phyloP scores from a whole-genome alignment of 257 asterid genomes.

The Nicotiana tabacum region DNA sequence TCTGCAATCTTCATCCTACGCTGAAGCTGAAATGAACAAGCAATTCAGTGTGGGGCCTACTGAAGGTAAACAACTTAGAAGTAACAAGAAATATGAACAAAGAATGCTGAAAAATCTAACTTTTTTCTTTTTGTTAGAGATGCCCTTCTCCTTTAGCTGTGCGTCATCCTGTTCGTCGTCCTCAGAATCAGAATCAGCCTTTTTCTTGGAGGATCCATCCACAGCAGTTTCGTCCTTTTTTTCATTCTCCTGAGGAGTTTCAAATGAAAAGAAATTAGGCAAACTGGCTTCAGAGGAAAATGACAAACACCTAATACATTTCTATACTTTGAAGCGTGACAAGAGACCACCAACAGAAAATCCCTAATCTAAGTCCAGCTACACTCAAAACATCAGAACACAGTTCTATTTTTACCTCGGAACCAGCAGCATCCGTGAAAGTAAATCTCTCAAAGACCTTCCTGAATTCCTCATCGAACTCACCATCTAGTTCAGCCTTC shows the following conservation, averaged over 20 bases:
- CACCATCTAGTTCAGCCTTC: conserved; percentile 66
- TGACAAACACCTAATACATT: not conserved
- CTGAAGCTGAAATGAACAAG: conserved; percentile 53
- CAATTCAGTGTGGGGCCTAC: conserved; percentile 8
- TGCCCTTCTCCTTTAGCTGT: conserved; percentile 59
- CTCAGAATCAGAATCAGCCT: conserved; percentile 76
- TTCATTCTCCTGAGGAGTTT: conserved; percentile 51
- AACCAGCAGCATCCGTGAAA: conserved; percentile 39
- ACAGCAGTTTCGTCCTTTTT: conserved; percentile 59
- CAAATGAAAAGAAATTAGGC: not conserved
- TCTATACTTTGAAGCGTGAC: not conserved
- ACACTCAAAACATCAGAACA: not conserved
- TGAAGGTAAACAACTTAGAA: not conserved
- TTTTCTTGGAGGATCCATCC: conserved; percentile 60
- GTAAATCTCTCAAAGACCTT: conserved; percentile 88
- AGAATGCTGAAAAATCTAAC: conserved; percentile 24
- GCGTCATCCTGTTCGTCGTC: conserved; percentile 64
- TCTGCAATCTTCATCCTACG: conserved; percentile 97
- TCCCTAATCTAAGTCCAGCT: not conserved
- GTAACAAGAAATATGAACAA: not conserved
- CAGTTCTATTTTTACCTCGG: conserved; percentile 49
- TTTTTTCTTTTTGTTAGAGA: conserved; percentile 96
- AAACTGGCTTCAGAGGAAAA: not conserved
- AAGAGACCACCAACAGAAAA: not conserved
- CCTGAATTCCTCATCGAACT: conserved; percentile 69